Evolutionary conservation across 345 rosid species (phyloP), one percentile per base, ranked within the genome.

Genomic region (Syzygium oleosum): DNA sequence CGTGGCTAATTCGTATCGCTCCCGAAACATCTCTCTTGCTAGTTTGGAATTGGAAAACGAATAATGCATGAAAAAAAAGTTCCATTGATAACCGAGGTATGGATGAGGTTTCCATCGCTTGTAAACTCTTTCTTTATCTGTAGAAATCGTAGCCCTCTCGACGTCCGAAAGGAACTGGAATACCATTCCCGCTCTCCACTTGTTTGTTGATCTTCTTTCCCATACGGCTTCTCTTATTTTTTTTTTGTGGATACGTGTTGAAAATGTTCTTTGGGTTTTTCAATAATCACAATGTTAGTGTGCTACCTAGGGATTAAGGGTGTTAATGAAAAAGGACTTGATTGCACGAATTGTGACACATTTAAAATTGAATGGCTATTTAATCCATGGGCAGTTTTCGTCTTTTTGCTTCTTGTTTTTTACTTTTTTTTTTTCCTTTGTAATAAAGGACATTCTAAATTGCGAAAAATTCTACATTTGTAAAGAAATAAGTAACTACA

Each of bases 101-200:
- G 13, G 3, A 51, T 12, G 13, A 51, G 52, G 11, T 51, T 51
- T 51, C 52, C 52, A 51, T 51, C 52, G 12, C 13, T 12, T 12
- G 27, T 59, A 12, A 59, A 59, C 65, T 59, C 31, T 59, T 59
- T 59, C 65, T 58, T 56, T 25, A 5, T 58, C 11, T 9, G 4
- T 25, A 29, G 65, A 14, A 1, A 59, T 27, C 3, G 7, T 59
- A 59, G 16, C 16, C 31, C 3, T 59, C 65, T 59, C 0, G 1
- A 59, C 3, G 0, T 27, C 27, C 0, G 0, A 59, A 59, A 11
- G 12, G 31, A 59, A 25, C 31, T 4, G 0, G 27, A 25, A 59
- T 0, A 59, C 16, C 12, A 59, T 59, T 59, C 14, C 16, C 13
- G 0, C 65, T 59, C 31, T 5, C 12, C 27, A 59, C 31, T 59